phyloP scores from a whole-genome alignment of 371 early-diverging fungal genomes.

The Syncephalastrum racemosum region DNA sequence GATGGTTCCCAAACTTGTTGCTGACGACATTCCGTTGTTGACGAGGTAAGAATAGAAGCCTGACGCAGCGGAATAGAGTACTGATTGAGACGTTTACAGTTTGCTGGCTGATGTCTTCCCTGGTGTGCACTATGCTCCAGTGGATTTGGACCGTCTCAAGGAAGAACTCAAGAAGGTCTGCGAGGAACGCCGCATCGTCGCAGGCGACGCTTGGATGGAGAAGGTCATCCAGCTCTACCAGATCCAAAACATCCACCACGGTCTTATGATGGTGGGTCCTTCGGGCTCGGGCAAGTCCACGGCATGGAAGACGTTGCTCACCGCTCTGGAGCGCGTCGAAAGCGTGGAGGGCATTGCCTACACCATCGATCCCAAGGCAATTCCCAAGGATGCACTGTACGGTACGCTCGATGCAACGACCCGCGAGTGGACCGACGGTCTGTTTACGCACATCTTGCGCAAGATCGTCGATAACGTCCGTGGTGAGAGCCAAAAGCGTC shows the following conservation, averaged over 20 bases:
- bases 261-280: conserved; percentile 99
- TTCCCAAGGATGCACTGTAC: conserved; percentile 95
- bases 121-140: conserved; percentile 84
- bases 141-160: conserved; percentile 75
- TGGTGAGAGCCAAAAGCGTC: conserved; percentile 90
- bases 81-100: conserved; percentile 33
- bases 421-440: conserved; percentile 99
- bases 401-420: conserved; percentile 96
- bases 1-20: conserved; percentile 95
- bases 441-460: conserved; percentile 96
- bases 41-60: conserved; percentile 49
- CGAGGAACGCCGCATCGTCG: conserved; percentile 70
- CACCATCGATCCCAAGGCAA: conserved; percentile 98
- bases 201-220: conserved; percentile 88
- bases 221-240: conserved; percentile 97
- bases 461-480: conserved; percentile 97
- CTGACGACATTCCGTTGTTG: conserved; percentile 89
- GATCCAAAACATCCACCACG: conserved; percentile 97
- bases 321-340: conserved; percentile 88
- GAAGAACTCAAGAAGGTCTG: conserved; percentile 81
- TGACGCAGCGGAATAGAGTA: neutral
- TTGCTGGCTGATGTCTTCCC: conserved; percentile 96
- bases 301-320: conserved; percentile 90
- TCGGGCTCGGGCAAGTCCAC: conserved; percentile 95
- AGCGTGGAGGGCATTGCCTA: conserved; percentile 88